A percentile compares a stretch with the other conserved stretches of the same genome.
Conservation (phyloP, 495 filamentous ascomycete species). For the Bombardia bombarda region DNA sequence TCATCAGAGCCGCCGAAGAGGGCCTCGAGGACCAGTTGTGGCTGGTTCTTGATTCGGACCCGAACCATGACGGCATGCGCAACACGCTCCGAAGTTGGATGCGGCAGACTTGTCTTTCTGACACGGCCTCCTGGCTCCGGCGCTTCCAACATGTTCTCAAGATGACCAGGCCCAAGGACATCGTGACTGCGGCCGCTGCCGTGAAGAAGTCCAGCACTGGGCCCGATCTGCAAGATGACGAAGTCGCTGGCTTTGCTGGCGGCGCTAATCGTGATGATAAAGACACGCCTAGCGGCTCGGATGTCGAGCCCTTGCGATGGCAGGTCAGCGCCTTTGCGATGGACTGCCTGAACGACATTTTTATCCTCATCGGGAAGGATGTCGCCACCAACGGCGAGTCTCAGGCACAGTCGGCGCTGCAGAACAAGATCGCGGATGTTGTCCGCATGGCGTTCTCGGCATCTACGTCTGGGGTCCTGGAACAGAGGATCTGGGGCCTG, state of each 20-base stretch:
- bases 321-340: constrained; percentile 94
- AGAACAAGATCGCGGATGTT: constrained; percentile 83
- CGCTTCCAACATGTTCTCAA: constrained; percentile 84
- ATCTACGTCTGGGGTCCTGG: constrained; percentile 85
- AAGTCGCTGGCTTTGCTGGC: constrained; percentile 87
- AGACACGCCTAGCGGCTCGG: constrained; percentile 47
- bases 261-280: constrained; percentile 58
- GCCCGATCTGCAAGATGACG: constrained; percentile 85
- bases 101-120: constrained; percentile 69
- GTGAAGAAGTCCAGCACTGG: constrained; percentile 42
- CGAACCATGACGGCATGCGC: constrained; percentile 64
- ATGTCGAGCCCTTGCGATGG: constrained; percentile 88
- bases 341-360: constrained; percentile 79
- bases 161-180: constrained; percentile 61
- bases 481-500: constrained; percentile 79
- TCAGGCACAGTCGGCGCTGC: constrained; percentile 62
- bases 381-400: constrained; percentile 62
- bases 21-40: constrained; percentile 87
- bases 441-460: constrained; percentile 96
- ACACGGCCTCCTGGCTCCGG: constrained; percentile 76
- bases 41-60: constrained; percentile 71
- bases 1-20: constrained; percentile 62
- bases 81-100: constrained; percentile 89
- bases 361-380: constrained; percentile 66
- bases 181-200: constrained; percentile 40